Conservation (phyloP, 441 rosid species). For the Breynia disticha region DNA sequence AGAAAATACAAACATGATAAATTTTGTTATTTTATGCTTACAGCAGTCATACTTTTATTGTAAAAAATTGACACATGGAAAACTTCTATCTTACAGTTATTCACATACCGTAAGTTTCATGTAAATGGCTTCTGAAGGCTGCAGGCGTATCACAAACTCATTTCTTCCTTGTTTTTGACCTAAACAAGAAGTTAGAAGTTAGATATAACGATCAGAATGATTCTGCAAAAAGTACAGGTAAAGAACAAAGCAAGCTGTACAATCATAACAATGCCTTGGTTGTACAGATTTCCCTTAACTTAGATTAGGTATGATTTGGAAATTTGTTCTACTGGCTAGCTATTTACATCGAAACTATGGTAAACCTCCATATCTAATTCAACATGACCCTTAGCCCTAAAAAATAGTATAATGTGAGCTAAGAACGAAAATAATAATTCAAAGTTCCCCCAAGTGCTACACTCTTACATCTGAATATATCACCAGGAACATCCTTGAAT, state of each 20-base stretch:
- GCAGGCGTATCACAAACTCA: conserved; percentile 92
- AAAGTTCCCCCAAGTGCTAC: conserved; percentile 8
- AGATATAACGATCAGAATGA: conserved; percentile 10
- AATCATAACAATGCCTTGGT: too few species aligned
- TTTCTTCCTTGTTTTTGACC: conserved; percentile 97
- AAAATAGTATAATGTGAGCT: too few species aligned
- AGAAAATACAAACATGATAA: conserved; percentile 8
- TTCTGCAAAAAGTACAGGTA: background rate
- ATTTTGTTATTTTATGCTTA: too few species aligned
- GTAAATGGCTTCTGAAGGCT: conserved; percentile 91
- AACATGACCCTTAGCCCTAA: background rate
- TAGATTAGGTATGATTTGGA: too few species aligned
- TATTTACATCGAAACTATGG: too few species aligned
- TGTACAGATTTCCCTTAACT: too few species aligned
- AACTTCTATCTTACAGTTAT: conserved; percentile 1
- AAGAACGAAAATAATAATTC: background rate
- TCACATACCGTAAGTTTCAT: conserved; percentile 88
- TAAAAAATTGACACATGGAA: background rate
- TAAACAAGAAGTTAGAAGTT: conserved; percentile 20
- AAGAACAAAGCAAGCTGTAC: too few species aligned
- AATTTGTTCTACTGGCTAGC: too few species aligned
- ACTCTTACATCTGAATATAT: conserved; percentile 76
- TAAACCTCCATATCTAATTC: conserved; percentile 2
- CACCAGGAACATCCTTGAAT: conserved; percentile 98
- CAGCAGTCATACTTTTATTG: too few species aligned